Conservation (phyloP, 768 basidiomycete genomes). For the Solioccasus polychromus region DNA sequence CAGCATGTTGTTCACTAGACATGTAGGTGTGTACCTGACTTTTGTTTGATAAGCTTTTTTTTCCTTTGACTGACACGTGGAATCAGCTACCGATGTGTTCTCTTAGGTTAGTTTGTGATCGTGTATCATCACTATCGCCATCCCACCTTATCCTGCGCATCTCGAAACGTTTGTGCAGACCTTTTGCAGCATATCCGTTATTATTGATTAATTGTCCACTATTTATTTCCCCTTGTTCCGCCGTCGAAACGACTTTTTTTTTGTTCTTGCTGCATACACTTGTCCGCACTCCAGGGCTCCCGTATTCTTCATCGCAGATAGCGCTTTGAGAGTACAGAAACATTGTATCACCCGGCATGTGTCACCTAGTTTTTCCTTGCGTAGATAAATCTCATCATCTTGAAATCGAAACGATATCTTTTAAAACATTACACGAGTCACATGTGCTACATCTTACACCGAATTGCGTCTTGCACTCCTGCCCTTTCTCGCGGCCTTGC, state of each 20-base stretch:
- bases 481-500: conserved; percentile 58
- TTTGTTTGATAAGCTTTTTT: background rate
- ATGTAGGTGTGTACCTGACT: conserved; percentile 20
- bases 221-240: conserved; percentile 19
- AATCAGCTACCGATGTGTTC: conserved; percentile 14
- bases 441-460: conserved; percentile 27
- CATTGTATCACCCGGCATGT: conserved; percentile 21
- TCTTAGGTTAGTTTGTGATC: conserved; percentile 13
- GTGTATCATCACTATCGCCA: conserved; percentile 20
- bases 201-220: conserved; percentile 35
- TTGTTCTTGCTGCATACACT: conserved; percentile 19
- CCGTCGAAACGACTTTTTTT: conserved; percentile 2
- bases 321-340: conserved; percentile 21
- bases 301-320: conserved; percentile 13
- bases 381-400: conserved; percentile 21
- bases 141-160: conserved; percentile 11
- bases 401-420: conserved; percentile 3
- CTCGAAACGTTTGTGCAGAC: conserved; percentile 8
- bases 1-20: conserved; percentile 57
- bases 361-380: conserved; percentile 9
- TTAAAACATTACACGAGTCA: background rate
- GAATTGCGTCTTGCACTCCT: conserved; percentile 79
- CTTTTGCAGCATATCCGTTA: conserved; percentile 31
- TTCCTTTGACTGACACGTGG: conserved; percentile 8
- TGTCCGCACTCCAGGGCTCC: conserved; percentile 6